phyloP scores from a whole-genome alignment of 2,329 filamentous ascomycete species.

The Pseudocercospora musae region DNA sequence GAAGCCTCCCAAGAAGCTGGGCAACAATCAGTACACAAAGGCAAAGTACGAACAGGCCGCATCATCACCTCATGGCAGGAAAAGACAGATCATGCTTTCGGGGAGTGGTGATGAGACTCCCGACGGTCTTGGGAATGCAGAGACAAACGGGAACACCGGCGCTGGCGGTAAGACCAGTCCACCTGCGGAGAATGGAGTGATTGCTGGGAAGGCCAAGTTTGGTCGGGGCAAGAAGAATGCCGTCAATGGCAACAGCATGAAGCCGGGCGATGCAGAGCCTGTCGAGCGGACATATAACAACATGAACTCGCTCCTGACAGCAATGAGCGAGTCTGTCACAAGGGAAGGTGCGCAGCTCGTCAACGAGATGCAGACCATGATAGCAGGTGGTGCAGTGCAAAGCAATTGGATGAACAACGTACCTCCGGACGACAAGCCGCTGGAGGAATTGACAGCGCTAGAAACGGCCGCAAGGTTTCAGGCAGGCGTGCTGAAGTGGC shows the following conservation, averaged over 20 bases:
- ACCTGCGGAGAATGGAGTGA: slow-evolving; percentile 47
- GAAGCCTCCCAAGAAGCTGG: slow-evolving; percentile 55
- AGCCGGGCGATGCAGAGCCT: slow-evolving; percentile 16
- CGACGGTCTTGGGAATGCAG: slow-evolving; percentile 42
- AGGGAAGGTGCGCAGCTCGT: slow-evolving; percentile 9
- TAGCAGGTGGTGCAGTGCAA: slow-evolving; percentile 7
- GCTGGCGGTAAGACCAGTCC: slow-evolving; percentile 19
- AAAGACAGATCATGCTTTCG: slow-evolving; percentile 31
- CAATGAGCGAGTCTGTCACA: slow-evolving; percentile 18
- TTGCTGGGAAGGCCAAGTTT: slow-evolving; percentile 35
- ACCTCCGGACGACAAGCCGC: slow-evolving; percentile 1
- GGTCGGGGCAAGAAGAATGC: slow-evolving; percentile 28
- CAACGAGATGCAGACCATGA: slow-evolving; percentile 12
- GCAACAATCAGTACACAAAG: slow-evolving; percentile 81
- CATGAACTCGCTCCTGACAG: slow-evolving; percentile 23
- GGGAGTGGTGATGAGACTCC: slow-evolving; percentile 28
- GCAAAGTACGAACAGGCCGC: slow-evolving; percentile 44
- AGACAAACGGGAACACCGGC: slow-evolving; percentile 18
- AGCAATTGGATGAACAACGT: neutral
- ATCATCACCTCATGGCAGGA: slow-evolving; percentile 44
- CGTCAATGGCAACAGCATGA: slow-evolving; percentile 27
- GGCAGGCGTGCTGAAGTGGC: slow-evolving; percentile 3
- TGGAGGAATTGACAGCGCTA: slow-evolving; percentile 1
- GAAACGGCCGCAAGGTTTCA: slow-evolving; percentile 5
- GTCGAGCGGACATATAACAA: slow-evolving; percentile 25